Percentiles rank a stretch among this genome's conserved stretches.
Conservation (phyloP, 2,329 filamentous ascomycete genomes). For the Phialocephala subalpina region DNA sequence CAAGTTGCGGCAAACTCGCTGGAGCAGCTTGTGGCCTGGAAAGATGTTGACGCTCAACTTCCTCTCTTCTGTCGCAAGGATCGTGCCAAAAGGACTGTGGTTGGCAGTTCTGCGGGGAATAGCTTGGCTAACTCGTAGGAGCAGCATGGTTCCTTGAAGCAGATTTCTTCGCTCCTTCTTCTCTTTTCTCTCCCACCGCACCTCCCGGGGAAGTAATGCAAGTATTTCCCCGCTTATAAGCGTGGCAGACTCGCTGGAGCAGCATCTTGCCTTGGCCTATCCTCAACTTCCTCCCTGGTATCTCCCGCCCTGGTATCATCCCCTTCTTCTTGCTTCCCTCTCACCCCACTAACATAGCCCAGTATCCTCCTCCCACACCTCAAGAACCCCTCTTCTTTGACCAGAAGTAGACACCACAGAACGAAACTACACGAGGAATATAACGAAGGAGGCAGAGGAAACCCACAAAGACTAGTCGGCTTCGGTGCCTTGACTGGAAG, state of each 20-base stretch:
- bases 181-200: not conserved
- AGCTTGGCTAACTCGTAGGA: not conserved
- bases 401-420: not conserved
- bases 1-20: not conserved
- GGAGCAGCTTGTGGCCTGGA: not conserved
- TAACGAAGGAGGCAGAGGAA: not conserved
- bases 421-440: not conserved
- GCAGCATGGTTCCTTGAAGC: not conserved
- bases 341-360: too few relatives aligned
- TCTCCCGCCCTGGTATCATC: not conserved
- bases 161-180: not conserved
- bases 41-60: too few relatives aligned
- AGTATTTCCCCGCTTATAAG: not conserved
- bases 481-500: conserved; percentile 62
- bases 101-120: too few relatives aligned
- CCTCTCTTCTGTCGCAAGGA: too few relatives aligned
- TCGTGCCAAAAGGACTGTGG: too few relatives aligned
- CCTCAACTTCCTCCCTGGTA: not conserved
- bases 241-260: not conserved
- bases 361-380: not conserved
- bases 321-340: not conserved
- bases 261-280: not conserved
- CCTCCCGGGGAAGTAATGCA: too few relatives aligned
- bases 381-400: not conserved
- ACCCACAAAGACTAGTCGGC: conserved; percentile 51